Evolutionary conservation across 768 basidiomycete genomes (phyloP), one percentile per base, ranked within the genome.

Genomic region (Leccinum fibrillosum): DNA sequence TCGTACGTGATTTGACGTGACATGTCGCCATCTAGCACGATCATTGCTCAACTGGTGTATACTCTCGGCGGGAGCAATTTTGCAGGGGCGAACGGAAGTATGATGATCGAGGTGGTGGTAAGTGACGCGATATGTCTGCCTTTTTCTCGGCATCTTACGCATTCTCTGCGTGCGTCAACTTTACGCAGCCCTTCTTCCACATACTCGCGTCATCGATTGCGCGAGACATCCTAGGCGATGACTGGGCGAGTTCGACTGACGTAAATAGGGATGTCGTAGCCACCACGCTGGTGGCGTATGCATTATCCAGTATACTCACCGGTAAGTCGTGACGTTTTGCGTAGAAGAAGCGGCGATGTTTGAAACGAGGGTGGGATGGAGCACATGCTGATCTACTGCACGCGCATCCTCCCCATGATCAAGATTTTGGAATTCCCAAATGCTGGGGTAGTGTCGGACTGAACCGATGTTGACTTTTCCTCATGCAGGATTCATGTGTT

Each of bases 81-180:
- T 71, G 86, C 86, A 9, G 92, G 91, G 52, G 93, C 89, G 2
- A 94, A 93, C 73, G 92, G 91, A 6, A 93, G 90, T 62, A 94
- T 95, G 94, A 97, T 98, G 94, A 98, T 99, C 60, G 96, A 98
- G 74, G 92, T 95, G 11, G 94, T 98, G 63, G 90, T 93, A 70
- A 47, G 88, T 82, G 52, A 53, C 52, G 37, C 19, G 42, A 44
- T 12, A 19, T 19, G 11, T 44, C 11, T 21, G 42, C 42, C 19
- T 44, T 26, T 52, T 55, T 56, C 50, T 19, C 9, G 37, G 11
- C 42, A 44, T 44, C 42, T 44, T 19, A 44, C 42, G 19, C 19
- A 12, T 44, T 21, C 42, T 6, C 42, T 13, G 4, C 23, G 39
- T 10, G 39, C n/a, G 37, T 37, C 37, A 37, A 8, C 45, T 23